phyloP scores from a whole-genome alignment of 306 rosid species.

The Adenanthera pavonina region DNA sequence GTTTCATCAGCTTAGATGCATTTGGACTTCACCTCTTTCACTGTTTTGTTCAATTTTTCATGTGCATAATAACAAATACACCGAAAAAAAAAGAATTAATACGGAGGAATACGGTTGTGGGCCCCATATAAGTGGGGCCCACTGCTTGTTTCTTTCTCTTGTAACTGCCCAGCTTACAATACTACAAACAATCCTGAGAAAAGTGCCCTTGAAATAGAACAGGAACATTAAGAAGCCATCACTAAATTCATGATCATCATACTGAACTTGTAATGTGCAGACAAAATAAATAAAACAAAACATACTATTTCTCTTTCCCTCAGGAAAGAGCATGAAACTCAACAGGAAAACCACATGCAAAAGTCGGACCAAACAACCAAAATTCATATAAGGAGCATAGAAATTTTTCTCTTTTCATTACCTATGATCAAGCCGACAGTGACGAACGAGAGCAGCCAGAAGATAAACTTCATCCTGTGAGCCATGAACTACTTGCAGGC shows the following conservation, averaged over 20 bases:
- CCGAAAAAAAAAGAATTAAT: not conserved
- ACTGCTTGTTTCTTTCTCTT: not conserved
- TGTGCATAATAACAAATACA: not conserved
- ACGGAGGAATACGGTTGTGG: not conserved
- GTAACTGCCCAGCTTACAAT: not conserved
- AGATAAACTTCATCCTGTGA: constrained; percentile 67
- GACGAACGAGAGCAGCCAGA: constrained; percentile 85
- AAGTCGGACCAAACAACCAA: not conserved
- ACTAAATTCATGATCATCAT: not conserved
- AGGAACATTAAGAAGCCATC: not conserved
- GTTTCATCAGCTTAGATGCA: not conserved
- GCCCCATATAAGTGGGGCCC: not conserved
- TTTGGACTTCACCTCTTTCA: not conserved
- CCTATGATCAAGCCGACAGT: constrained; percentile 91
- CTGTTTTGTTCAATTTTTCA: not conserved
- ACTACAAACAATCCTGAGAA: not conserved
- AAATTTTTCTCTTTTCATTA: not conserved
- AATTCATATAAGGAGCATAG: not conserved
- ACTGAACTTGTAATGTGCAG: not conserved
- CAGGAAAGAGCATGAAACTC: not conserved
- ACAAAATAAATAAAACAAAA: not conserved
- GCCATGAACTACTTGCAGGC: constrained; percentile 41
- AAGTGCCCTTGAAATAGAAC: not conserved
- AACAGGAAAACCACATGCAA: not conserved
- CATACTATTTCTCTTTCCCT: not conserved